Conservation (phyloP, 2,329 filamentous ascomycete genomes). For the Phoma sp. region DNA sequence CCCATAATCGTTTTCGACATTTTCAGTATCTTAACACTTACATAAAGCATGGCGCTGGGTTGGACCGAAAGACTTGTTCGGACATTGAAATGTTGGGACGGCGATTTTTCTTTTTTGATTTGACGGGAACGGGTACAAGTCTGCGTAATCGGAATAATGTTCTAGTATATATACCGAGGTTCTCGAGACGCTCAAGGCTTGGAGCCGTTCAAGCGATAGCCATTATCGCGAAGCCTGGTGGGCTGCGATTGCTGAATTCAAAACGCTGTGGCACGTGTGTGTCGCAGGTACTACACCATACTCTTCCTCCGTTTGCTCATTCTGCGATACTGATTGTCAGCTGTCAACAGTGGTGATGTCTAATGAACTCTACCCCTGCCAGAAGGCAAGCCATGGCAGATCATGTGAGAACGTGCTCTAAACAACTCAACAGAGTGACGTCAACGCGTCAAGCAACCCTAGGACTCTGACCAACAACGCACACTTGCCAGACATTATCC, state of each 20-base stretch:
- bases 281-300: background rate
- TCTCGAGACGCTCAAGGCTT: background rate
- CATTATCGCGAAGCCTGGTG: background rate
- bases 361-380: background rate
- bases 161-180: background rate
- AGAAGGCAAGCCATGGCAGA: background rate
- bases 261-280: background rate
- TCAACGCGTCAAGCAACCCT: conserved; percentile 4
- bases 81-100: background rate
- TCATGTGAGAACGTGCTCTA: conserved; percentile 3
- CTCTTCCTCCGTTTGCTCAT: background rate
- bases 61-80: background rate
- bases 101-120: background rate
- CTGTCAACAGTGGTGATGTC: too few species aligned
- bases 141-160: background rate
- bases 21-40: background rate
- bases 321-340: too few species aligned
- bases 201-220: background rate
- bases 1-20: background rate
- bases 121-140: background rate
- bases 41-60: conserved; percentile 14
- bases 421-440: background rate
- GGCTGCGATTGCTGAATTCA: background rate
- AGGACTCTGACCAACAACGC: background rate
- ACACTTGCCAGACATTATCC: background rate